Evolutionary conservation across 495 filamentous ascomycete species (phyloP), one percentile per base, ranked within the genome.

Genomic region (Neurospora hispaniola): DNA sequence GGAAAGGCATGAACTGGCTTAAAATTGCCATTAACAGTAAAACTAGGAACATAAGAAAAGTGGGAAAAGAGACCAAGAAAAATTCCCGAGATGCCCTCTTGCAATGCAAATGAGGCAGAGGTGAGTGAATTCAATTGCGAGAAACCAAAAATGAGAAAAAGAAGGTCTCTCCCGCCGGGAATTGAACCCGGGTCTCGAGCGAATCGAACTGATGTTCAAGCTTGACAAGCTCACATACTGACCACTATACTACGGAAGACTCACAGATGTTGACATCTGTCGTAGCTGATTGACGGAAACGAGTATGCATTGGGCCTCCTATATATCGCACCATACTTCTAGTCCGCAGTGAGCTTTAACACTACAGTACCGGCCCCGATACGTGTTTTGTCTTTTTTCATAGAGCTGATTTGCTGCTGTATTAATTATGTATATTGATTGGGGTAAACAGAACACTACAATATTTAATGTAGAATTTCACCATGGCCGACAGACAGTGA

Each of bases 181-280:
- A 59, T 59, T 59, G 48, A 59, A 59, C 35, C 35, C 35, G 35
- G 35, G 35, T 38, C 35, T 38, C 35, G 35, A 38, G 35, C 35
- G 35, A 38, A 38, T 38, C 35, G 35, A 38, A 38, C 35, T 38
- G 35, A 38, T 38, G 35, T 38, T 38, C 35, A 38, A 38, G 35
- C 35, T 38, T 38, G 35, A 38, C 35, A 38, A 38, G 35, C 35
- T 38, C 35, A 38, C 35, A 38, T 38, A 38, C 35, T 62, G 54
- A 62, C 54, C 54, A 62, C 54, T 62, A 62, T 62, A 62, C 54
- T 62, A 62, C 54, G 54, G 54, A 62, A 62, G 54, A 62, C 27
- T 31, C 27, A 62, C 54, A 62, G 27, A 27, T 62, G 54, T 62
- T 62, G 54, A 62, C 54, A 62, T 14, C 54, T 62, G 23, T 62